A percentile compares a stretch with the other conserved stretches of the same genome.
Conservation (phyloP, 2,329 filamentous ascomycete genomes). For the Aphanocladium album region DNA sequence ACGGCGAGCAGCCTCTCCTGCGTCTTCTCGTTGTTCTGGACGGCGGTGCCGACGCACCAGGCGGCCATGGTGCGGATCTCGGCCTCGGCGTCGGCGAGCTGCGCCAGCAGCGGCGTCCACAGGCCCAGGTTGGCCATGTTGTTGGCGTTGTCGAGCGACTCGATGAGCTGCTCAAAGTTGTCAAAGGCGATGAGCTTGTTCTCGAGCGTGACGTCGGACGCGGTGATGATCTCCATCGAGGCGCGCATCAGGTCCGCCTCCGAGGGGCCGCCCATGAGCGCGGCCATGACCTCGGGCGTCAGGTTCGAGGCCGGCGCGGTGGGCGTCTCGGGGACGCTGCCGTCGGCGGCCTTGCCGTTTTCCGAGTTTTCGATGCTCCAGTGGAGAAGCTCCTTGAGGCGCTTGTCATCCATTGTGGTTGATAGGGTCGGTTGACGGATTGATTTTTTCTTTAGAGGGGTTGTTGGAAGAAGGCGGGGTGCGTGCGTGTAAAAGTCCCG, state of each 20-base stretch:
- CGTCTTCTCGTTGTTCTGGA: slow-evolving; percentile 87
- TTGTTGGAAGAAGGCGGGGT: not conserved
- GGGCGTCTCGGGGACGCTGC: slow-evolving; percentile 23
- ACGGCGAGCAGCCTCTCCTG: slow-evolving; percentile 65
- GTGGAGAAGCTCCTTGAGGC: slow-evolving; percentile 72
- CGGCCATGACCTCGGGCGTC: slow-evolving; percentile 64
- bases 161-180: slow-evolving; percentile 90
- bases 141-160: slow-evolving; percentile 94
- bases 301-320: slow-evolving; percentile 34
- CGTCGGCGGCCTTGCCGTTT: slow-evolving; percentile 26
- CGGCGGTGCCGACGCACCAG: slow-evolving; percentile 92
- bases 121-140: slow-evolving; percentile 74
- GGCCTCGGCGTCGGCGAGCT: slow-evolving; percentile 61
- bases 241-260: slow-evolving; percentile 91
- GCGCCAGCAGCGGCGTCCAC: slow-evolving; percentile 73
- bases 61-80: slow-evolving; percentile 80
- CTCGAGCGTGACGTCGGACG: slow-evolving; percentile 58
- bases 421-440: not conserved
- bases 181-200: slow-evolving; percentile 82
- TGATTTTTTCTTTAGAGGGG: slow-evolving; percentile 4
- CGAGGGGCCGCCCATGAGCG: slow-evolving; percentile 77
- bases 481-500: not conserved
- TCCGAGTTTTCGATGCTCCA: slow-evolving; percentile 59
- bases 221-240: slow-evolving; percentile 71
- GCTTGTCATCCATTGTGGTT: slow-evolving; percentile 42